Percentiles rank a stretch among this genome's conserved stretches.
These are phyloP conservation scores for Stygiomarasmius scandens DNA, from an alignment of 1,284 basidiomycete species.

Conservation along the genomic window DNA sequence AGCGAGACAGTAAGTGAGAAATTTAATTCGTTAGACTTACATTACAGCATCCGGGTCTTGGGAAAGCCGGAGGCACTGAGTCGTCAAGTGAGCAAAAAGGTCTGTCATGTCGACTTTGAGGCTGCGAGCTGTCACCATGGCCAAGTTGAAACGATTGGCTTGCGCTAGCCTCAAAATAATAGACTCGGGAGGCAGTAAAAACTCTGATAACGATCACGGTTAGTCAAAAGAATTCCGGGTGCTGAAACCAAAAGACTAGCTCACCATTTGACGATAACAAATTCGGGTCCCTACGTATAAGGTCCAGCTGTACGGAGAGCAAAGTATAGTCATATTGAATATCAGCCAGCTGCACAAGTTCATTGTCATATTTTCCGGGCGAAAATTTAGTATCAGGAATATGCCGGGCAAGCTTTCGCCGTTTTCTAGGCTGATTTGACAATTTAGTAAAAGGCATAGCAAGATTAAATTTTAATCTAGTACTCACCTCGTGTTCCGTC, in stretches of 20 bases:
- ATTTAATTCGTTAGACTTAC: slow-evolving; percentile 39
- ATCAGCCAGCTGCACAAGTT: slow-evolving; percentile 81
- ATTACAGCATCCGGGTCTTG: slow-evolving; percentile 56
- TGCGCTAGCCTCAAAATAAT: slow-evolving; percentile 85
- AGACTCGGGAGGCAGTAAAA: slow-evolving; percentile 67
- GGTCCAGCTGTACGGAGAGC: slow-evolving; percentile 78
- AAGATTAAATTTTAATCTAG: slow-evolving; percentile 14
- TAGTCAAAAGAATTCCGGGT: slow-evolving; percentile 22
- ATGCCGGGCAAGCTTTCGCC: slow-evolving; percentile 70
- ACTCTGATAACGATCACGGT: slow-evolving; percentile 43
- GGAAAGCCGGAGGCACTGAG: slow-evolving; percentile 78
- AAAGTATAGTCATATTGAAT: slow-evolving; percentile 86
- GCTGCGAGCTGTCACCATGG: slow-evolving; percentile 76
- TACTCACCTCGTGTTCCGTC: slow-evolving; percentile 41
- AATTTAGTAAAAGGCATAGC: slow-evolving; percentile 20
- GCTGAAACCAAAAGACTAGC: slow-evolving; percentile 19
- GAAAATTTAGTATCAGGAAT: slow-evolving; percentile 79
- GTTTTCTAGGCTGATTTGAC: slow-evolving; percentile 58
- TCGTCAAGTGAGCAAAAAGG: slow-evolving; percentile 79
- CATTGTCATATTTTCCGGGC: slow-evolving; percentile 63
- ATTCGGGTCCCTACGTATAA: slow-evolving; percentile 56
- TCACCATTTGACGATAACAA: slow-evolving; percentile 42
- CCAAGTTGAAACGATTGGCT: slow-evolving; percentile 78
- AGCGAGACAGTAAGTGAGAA: slow-evolving; percentile 15
- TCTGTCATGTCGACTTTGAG: slow-evolving; percentile 87